Conservation (phyloP, 225 moss, liverwort and hornwort genomes). For the Polytrichum formosum region DNA sequence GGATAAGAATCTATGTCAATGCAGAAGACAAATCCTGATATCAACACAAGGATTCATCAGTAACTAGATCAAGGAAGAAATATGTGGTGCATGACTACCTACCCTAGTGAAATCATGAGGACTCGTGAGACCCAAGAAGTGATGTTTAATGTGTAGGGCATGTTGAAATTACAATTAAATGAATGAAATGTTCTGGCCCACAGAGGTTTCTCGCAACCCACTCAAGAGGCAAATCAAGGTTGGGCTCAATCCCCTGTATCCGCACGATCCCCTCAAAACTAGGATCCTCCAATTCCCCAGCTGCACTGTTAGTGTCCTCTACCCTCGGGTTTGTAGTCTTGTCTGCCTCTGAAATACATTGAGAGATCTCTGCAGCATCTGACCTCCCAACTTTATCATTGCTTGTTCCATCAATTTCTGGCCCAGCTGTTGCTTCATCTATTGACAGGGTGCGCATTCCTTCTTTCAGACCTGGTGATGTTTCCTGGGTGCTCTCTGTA, state of each 20-base stretch:
- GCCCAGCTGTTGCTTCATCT: constrained; percentile 13
- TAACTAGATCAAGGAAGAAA: too few species aligned
- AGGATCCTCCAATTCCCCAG: constrained; percentile 20
- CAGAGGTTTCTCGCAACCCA: constrained; percentile 96
- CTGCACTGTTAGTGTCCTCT: constrained; percentile 1
- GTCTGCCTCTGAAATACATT: constrained; percentile 6
- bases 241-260: constrained; percentile 90
- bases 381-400: constrained; percentile 20
- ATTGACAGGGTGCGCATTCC: constrained; percentile 5
- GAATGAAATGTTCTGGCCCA: constrained; percentile 93
- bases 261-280: constrained; percentile 80
- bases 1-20: too few species aligned
- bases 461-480: constrained; percentile 17
- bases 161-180: constrained; percentile 75
- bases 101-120: too few species aligned
- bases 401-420: constrained; percentile 14
- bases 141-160: constrained; percentile 13
- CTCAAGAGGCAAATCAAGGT: constrained; percentile 88
- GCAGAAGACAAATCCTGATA: too few species aligned
- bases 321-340: constrained; percentile 17
- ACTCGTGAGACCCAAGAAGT: too few species aligned
- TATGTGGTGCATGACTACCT: too few species aligned
- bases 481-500: constrained; percentile 15
- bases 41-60: too few species aligned
- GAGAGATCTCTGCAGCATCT: constrained; percentile 3